These are phyloP conservation scores for Eremochloa ophiuroides DNA, from an alignment of 176 grass and related monocot genomes.

Conservation along the genomic window DNA sequence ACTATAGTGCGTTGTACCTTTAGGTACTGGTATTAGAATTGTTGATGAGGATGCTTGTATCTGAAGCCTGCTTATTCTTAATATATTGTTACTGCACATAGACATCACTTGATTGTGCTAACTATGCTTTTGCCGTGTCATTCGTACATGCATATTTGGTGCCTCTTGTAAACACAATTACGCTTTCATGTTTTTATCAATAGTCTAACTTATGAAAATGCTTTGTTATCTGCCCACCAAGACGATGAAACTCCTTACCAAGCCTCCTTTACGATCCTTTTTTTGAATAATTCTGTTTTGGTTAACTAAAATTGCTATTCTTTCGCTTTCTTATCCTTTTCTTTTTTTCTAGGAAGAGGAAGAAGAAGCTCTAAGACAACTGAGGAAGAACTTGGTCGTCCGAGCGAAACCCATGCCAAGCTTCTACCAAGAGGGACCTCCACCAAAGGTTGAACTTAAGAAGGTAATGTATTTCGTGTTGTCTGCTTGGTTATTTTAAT, in stretches of 20 bases:
- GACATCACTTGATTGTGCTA: neutral
- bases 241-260: neutral
- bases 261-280: neutral
- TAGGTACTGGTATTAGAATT: neutral
- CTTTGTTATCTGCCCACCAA: neutral
- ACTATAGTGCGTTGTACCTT: neutral
- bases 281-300: conserved; percentile 11
- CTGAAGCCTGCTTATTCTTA: neutral
- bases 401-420: conserved; percentile 90
- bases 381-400: conserved; percentile 89
- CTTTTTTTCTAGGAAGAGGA: conserved; percentile 73
- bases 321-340: neutral
- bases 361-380: conserved; percentile 77
- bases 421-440: conserved; percentile 88
- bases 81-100: neutral
- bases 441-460: conserved; percentile 81
- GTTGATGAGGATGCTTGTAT: neutral
- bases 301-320: conserved; percentile 1
- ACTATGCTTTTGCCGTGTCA: neutral
- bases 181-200: neutral
- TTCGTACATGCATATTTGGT: neutral
- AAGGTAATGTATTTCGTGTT: conserved; percentile 51
- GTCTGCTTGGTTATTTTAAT: neutral
- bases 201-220: neutral
- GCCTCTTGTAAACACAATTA: neutral